Base-by-base conservation (phyloP, 1,284 basidiomycete species). In the Puccinia hordei region DNA sequence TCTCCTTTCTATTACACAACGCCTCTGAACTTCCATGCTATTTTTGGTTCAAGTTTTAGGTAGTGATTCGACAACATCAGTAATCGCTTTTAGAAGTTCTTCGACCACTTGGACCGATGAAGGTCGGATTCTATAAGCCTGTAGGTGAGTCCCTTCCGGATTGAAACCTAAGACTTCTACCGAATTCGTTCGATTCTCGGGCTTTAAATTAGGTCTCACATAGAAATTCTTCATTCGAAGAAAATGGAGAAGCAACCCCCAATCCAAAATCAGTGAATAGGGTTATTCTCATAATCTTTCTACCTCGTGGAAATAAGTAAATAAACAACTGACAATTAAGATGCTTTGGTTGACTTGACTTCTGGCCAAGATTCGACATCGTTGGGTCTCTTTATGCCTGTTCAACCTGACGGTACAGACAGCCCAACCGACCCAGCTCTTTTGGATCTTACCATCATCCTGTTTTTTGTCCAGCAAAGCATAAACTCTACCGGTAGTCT, bases 381-480 rank as follows among this genome's bases (percentile, higher is more conserved):
- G 41, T 51, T 24, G 22, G 17, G 63, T 69, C 53, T 55, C 49
- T 30, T 57, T 55, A 46, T 78, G 44, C 55, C 61, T 22, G 68
- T 78, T 78, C 19, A 78, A 24, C 41, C 59, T 78, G 27, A 78
- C 65, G 6, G 24, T 69, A 35, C 27, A 51, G 19, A 69, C 27
- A 12, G 75, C 75, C 61, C 49, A 78, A 57, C 75, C 75, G 49
- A 78, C 65, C 75, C 75, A 78, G 33, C 65, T 24, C 51, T 78
- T 78, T 44, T 51, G 33, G 19, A 55, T 41, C 59, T 55, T 78
- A 17, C 75, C 75, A 41, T 78, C 75, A 9, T 53, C 65, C 51
- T 78, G 75, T 53, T 55, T 33, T 53, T 68, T 69, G 51, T 78
- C 75, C n/a, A 69, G 38, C 22, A 55, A 66, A 69, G 61, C 65